These are phyloP conservation scores for Termitomyces sp. DNA, from an alignment of 768 basidiomycete species.

Conservation along the genomic window DNA sequence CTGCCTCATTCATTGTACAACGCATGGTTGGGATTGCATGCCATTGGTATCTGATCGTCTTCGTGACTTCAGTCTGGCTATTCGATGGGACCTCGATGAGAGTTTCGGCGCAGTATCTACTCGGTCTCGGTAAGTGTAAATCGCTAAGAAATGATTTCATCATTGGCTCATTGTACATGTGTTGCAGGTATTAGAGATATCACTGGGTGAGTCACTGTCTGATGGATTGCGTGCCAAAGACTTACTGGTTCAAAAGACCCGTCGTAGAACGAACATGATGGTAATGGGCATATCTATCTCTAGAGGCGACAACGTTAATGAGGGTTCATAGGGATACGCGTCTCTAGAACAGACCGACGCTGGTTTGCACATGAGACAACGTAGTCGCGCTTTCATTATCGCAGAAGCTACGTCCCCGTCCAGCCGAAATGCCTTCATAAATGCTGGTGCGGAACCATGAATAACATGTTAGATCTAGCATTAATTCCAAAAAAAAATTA, in stretches of 20 bases:
- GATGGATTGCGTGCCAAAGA: not conserved
- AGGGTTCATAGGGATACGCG: conserved; percentile 59
- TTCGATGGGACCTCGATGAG: conserved; percentile 24
- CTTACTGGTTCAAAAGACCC: conserved; percentile 38
- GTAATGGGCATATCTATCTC: conserved; percentile 27
- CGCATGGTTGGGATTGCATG: conserved; percentile 31
- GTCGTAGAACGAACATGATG: conserved; percentile 87
- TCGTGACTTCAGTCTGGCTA: conserved; percentile 35
- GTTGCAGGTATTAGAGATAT: conserved; percentile 66
- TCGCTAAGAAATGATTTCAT: not conserved
- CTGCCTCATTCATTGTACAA: conserved; percentile 31
- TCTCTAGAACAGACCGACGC: conserved; percentile 49
- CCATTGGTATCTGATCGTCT: conserved; percentile 38
- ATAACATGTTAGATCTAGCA: not conserved
- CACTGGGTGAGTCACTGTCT: conserved; percentile 49
- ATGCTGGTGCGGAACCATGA: conserved; percentile 44
- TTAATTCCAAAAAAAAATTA: not conserved
- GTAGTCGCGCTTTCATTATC: conserved; percentile 73
- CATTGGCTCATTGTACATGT: not conserved
- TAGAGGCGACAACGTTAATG: not conserved
- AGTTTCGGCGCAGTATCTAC: conserved; percentile 43
- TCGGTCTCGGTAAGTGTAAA: conserved; percentile 51
- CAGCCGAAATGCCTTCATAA: conserved; percentile 71
- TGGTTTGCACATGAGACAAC: conserved; percentile 76
- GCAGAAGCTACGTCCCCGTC: conserved; percentile 54